Conservation (phyloP, 129 eudicot genomes). For the Pulicaria dysenterica region DNA sequence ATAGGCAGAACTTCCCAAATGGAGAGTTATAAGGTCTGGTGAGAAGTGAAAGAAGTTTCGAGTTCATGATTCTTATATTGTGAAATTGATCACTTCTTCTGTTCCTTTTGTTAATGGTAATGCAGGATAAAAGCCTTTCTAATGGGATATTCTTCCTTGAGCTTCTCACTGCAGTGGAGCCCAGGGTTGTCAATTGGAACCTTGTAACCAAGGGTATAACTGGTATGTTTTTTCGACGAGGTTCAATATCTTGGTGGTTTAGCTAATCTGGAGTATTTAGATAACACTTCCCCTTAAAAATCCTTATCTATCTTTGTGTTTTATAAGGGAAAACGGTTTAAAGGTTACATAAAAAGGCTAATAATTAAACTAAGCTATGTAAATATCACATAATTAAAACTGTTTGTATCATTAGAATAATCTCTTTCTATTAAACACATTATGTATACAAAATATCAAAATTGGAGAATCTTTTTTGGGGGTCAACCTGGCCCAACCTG, state of each 20-base stretch:
- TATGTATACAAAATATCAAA: not conserved
- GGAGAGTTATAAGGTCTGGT: constrained; percentile 77
- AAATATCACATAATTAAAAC: not conserved
- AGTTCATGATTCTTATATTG: not conserved
- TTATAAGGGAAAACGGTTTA: not conserved
- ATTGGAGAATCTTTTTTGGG: not conserved
- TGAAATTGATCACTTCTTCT: constrained; percentile 14
- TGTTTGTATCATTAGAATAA: too few relatives aligned
- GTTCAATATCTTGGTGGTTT: constrained; percentile 6
- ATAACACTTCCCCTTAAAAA: not conserved
- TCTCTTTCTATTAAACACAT: not conserved
- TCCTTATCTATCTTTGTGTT: constrained; percentile 1
- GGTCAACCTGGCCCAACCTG: not conserved
- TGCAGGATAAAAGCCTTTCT: constrained; percentile 83
- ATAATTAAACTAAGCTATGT: not conserved
- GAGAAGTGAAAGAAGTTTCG: not conserved
- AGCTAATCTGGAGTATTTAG: not conserved
- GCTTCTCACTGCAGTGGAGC: constrained; percentile 93
- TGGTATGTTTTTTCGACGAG: constrained; percentile 46
- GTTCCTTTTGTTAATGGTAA: constrained; percentile 9
- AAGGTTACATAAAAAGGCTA: not conserved
- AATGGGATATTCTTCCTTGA: constrained; percentile 90
- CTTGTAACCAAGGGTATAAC: constrained; percentile 91
- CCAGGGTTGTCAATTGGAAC: constrained; percentile 95
- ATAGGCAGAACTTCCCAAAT: constrained; percentile 71